phyloP scores from a whole-genome alignment of 129 eudicot genomes.

The Silybum marianum region DNA sequence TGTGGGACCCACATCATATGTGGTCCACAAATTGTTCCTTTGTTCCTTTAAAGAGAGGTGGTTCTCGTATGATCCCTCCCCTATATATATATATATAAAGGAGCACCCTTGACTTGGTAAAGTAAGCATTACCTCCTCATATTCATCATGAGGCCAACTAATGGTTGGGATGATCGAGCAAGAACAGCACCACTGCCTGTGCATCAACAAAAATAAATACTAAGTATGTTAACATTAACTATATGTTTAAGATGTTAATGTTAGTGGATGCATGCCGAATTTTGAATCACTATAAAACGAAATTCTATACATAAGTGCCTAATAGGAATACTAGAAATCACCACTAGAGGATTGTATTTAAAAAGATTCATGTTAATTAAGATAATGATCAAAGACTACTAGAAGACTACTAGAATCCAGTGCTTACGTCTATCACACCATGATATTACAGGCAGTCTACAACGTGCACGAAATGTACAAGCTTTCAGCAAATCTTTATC shows the following conservation, averaged over 20 bases:
- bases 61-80: no score
- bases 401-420: background rate
- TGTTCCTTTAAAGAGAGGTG: no score
- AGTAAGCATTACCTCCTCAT: constrained; percentile 80
- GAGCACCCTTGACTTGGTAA: background rate
- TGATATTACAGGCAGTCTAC: constrained; percentile 86
- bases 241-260: background rate
- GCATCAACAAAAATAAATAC: constrained; percentile 19
- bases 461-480: constrained; percentile 89
- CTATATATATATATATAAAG: no score
- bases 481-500: constrained; percentile 90
- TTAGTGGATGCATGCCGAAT: background rate
- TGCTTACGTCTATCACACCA: constrained; percentile 85
- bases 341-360: background rate
- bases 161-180: constrained; percentile 96
- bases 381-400: background rate
- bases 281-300: background rate
- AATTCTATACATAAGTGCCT: background rate
- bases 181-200: constrained; percentile 89
- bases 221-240: constrained; percentile 7
- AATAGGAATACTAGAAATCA: background rate
- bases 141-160: constrained; percentile 99
- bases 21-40: no score
- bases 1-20: no score
- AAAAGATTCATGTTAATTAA: background rate